A percentile compares a stretch with the other conserved stretches of the same genome.
Evolutionary conservation across 768 basidiomycete species (phyloP).

Genomic region (Tricholoma sp.): DNA sequence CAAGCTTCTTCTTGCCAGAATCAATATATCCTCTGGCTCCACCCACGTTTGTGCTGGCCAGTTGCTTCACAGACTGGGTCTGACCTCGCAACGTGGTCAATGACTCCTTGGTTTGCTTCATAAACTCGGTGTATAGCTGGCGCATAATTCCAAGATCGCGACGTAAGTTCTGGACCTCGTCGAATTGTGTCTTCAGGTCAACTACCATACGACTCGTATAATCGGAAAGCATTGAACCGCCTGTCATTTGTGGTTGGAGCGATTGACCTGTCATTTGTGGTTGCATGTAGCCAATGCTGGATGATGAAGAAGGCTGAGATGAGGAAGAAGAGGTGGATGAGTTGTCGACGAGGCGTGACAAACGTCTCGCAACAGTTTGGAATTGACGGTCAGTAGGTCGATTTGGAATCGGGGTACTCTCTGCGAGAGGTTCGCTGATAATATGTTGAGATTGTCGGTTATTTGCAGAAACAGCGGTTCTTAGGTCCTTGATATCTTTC

Average conservation of each 20-base stretch:
- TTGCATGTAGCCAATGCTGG: conserved; percentile 31
- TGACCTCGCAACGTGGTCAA: conserved; percentile 74
- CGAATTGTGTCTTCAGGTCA: conserved; percentile 89
- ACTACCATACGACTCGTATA: conserved; percentile 68
- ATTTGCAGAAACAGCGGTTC: conserved; percentile 50
- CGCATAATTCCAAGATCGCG: conserved; percentile 92
- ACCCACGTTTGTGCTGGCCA: conserved; percentile 76
- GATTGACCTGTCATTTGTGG: conserved; percentile 67
- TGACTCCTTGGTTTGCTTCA: conserved; percentile 85
- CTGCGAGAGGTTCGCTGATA: conserved; percentile 50
- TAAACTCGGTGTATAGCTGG: conserved; percentile 92
- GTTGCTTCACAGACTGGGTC: conserved; percentile 82
- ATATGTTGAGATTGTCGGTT: conserved; percentile 49
- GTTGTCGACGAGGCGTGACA: conserved; percentile 66
- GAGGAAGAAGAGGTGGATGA: conserved; percentile 21
- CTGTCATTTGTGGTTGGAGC: conserved; percentile 68
- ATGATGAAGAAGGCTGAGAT: conserved; percentile 21
- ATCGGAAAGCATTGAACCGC: conserved; percentile 68
- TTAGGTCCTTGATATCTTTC: conserved; percentile 88
- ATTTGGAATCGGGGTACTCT: conserved; percentile 57
- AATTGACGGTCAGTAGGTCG: conserved; percentile 78
- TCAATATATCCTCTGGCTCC: conserved; percentile 87
- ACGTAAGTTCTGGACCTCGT: conserved; percentile 91
- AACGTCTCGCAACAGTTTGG: conserved; percentile 62
- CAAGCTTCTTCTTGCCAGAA: conserved; percentile 88